Conservation (phyloP, 2,329 filamentous ascomycete species). For the Botrytis fabae region DNA sequence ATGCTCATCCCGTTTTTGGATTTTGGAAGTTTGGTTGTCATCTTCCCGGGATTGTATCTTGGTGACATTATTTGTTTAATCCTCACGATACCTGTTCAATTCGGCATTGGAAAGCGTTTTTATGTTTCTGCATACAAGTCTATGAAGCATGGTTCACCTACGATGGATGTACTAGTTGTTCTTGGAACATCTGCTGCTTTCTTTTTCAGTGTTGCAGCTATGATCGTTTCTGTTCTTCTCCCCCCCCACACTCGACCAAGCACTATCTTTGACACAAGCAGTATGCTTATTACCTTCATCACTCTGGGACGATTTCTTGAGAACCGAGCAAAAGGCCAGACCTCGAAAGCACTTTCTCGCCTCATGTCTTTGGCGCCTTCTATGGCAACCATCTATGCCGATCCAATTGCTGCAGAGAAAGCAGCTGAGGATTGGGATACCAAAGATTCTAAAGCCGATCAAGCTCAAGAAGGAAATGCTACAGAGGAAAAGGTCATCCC, state of each 20-base stretch:
- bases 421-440: constrained; percentile 75
- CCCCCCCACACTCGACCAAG: constrained; percentile 76
- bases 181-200: constrained; percentile 93
- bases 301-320: constrained; percentile 88
- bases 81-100: constrained; percentile 91
- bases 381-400: constrained; percentile 94
- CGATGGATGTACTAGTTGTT: constrained; percentile 96
- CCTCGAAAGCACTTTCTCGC: constrained; percentile 86
- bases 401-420: constrained; percentile 92
- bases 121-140: constrained; percentile 94
- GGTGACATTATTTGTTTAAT: constrained; percentile 82
- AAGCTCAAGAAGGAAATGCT: constrained; percentile 54
- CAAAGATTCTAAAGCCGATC: constrained; percentile 48
- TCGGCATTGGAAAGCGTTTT: constrained; percentile 92
- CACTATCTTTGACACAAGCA: constrained; percentile 96
- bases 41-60: constrained; percentile 76
- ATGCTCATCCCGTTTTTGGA: constrained; percentile 79
- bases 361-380: constrained; percentile 96
- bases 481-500: constrained; percentile 85
- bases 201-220: constrained; percentile 88
- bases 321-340: constrained; percentile 93
- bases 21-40: constrained; percentile 66
- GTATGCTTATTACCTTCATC: constrained; percentile 97
- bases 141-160: constrained; percentile 84
- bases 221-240: constrained; percentile 77